phyloP scores from a whole-genome alignment of 2,329 filamentous ascomycete genomes.

The Podosphaera fusca region DNA sequence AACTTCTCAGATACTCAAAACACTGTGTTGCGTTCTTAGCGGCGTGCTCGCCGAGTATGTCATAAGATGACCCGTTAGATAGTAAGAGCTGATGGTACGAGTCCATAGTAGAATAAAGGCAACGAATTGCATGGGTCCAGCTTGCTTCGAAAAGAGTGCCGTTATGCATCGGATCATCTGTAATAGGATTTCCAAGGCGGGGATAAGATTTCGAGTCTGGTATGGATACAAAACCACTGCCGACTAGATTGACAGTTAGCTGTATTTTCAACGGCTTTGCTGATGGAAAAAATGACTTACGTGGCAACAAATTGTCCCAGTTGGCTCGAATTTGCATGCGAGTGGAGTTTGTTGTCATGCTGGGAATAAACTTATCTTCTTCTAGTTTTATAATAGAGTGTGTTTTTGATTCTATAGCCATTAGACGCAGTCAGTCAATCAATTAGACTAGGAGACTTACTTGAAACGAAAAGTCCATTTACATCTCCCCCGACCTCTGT shows the following conservation, averaged over 20 bases:
- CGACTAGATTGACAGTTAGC: constrained; percentile 6
- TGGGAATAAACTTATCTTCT: constrained; percentile 14
- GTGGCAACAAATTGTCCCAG: constrained; percentile 17
- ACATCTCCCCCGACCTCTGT: constrained; percentile 17
- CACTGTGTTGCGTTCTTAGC: constrained; percentile 15
- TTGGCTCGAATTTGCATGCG: constrained; percentile 14
- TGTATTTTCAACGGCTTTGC: no score
- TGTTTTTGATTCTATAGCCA: no score
- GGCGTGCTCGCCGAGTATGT: constrained; percentile 12
- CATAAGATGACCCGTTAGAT: constrained; percentile 8
- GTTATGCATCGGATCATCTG: constrained; percentile 13
- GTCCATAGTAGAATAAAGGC: constrained; percentile 16
- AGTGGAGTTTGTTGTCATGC: constrained; percentile 14
- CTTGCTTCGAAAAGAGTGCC: constrained; percentile 16
- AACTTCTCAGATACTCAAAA: constrained; percentile 16
- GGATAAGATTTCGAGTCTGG: constrained; percentile 14
- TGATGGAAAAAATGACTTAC: constrained; percentile 4
- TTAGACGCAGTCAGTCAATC: no score
- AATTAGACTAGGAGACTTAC: constrained; percentile 5
- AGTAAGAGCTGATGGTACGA: constrained; percentile 16
- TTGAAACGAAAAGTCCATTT: constrained; percentile 15
- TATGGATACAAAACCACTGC: constrained; percentile 15
- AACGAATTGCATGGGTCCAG: constrained; percentile 17
- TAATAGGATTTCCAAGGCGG: constrained; percentile 15
- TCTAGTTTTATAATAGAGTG: constrained; percentile 6